phyloP scores from a whole-genome alignment of 1,284 basidiomycete species.

The Cutaneotrichosporon sp. region DNA sequence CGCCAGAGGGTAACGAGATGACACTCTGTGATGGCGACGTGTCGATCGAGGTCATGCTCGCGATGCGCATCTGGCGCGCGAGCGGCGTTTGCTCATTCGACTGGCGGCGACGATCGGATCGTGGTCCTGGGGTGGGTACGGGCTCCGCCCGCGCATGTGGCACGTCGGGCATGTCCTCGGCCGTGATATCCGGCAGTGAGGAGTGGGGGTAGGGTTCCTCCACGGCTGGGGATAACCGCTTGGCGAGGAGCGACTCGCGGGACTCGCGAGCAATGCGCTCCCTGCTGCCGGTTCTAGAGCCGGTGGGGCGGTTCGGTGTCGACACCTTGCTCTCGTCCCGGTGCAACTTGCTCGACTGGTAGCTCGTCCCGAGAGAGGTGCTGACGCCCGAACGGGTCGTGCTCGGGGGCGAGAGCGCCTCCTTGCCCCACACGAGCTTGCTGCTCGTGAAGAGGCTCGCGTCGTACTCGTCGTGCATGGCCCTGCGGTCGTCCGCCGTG shows the following conservation, averaged over 20 bases:
- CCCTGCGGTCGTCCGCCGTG: slow-evolving; percentile 34
- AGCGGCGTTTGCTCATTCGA: slow-evolving; percentile 17
- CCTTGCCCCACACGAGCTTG: slow-evolving; percentile 5
- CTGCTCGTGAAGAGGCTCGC: slow-evolving; percentile 33
- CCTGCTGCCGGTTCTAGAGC: neutral
- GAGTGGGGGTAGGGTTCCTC: slow-evolving; percentile 19
- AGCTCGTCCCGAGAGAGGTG: slow-evolving; percentile 31
- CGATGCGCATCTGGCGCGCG: slow-evolving; percentile 12
- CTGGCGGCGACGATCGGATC: neutral
- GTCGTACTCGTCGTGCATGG: slow-evolving; percentile 42
- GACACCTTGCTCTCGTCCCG: slow-evolving; percentile 11
- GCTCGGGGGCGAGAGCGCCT: slow-evolving; percentile 10
- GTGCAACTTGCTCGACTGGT: slow-evolving; percentile 41
- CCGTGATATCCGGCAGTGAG: neutral
- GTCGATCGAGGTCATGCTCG: slow-evolving; percentile 14
- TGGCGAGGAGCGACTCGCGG: slow-evolving; percentile 5
- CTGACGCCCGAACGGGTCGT: slow-evolving; percentile 10
- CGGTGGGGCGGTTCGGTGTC: neutral
- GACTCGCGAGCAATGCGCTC: neutral
- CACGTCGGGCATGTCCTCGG: slow-evolving; percentile 21
- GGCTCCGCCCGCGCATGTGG: slow-evolving; percentile 4
- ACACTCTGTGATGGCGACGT: slow-evolving; percentile 20
- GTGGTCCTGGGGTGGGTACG: slow-evolving; percentile 1
- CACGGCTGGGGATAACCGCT: slow-evolving; percentile 13
- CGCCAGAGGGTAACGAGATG: slow-evolving; percentile 31